Base-by-base conservation (phyloP, 2,329 filamentous ascomycete species). In the Colletotrichum sp. region DNA sequence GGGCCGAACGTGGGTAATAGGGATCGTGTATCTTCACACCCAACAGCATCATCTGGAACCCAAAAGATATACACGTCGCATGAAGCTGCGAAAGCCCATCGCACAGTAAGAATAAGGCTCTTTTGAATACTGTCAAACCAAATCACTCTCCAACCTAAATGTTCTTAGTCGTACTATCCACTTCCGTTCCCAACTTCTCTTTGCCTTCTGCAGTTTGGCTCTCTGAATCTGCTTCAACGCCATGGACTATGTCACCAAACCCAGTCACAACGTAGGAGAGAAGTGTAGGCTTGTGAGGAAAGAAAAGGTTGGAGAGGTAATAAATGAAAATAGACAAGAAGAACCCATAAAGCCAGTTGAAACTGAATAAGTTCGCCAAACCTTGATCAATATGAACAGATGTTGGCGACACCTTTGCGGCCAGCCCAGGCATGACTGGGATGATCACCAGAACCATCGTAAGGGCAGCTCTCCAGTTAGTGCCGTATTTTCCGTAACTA, bases 261-360 rank as follows among this genome's bases (percentile, higher is more conserved):
- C 44, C 44, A 52, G n/a, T 52, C 44, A 52, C 44, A 52, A 52
- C 44, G n/a, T 52, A 52, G 10, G 44, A 21, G n/a, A 52, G n/a
- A 52, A 52, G n/a, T 21, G 44, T 52, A 3, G 44, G 44, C 10
- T 18, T n/a, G 44, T 52, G 44, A 52, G 44, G 44, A 12, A 21
- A 52, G 16, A 21, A 13, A 21, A 52, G 10, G 10, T 52, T 52
- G n/a, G 44, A 52, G 44, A 21, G 21, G n/a, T 52, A 52, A 13
- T 52, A 52, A 8, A 52, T 52, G n/a, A 52, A 15, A 24, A 52
- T 52, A 7, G 44, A 52, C n/a, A 65, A 26, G 65, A 80, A 79
- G 60, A 82, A 83, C 3, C 82, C 81, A 26, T 81, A 81, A 15
- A 82, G 55, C 81, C 81, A 83, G 34, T 82, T 82, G 21, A 83